Percentiles rank a stretch among this genome's conserved stretches.
These are phyloP conservation scores for Pterocarpus santalinus DNA, from an alignment of 306 rosid genomes.

Conservation along the genomic window DNA sequence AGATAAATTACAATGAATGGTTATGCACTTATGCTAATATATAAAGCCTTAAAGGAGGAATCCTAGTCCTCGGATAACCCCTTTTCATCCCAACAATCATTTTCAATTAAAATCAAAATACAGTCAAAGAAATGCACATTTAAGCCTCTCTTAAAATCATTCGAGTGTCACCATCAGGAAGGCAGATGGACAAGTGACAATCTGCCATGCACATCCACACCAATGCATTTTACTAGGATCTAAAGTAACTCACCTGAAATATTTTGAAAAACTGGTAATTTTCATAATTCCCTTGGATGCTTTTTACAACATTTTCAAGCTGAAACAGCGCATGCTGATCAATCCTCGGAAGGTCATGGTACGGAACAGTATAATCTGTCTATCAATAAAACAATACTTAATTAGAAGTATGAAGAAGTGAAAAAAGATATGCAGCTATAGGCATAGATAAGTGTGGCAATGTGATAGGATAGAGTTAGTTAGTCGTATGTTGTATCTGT, in stretches of 20 bases:
- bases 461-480: background rate
- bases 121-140: background rate
- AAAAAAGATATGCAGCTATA: constrained; percentile 11
- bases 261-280: constrained; percentile 93
- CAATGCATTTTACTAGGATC: background rate
- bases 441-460: constrained; percentile 32
- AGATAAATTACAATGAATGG: constrained; percentile 32
- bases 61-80: too few species aligned
- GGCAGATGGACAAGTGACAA: too few species aligned
- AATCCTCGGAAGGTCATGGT: constrained; percentile 89
- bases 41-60: too few species aligned
- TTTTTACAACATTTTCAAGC: constrained; percentile 85
- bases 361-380: constrained; percentile 72
- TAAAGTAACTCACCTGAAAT: constrained; percentile 76
- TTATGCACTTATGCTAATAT: too few species aligned
- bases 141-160: background rate
- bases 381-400: constrained; percentile 48
- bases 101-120: constrained; percentile 16
- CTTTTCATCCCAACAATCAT: background rate
- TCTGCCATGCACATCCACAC: constrained; percentile 12
- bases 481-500: too few species aligned
- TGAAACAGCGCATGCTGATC: constrained; percentile 91
- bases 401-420: constrained; percentile 37
- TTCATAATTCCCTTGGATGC: constrained; percentile 84
- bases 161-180: background rate